Base-by-base conservation (phyloP, 2,329 filamentous ascomycete species). In the Sporothrix brunneoviolacea region DNA sequence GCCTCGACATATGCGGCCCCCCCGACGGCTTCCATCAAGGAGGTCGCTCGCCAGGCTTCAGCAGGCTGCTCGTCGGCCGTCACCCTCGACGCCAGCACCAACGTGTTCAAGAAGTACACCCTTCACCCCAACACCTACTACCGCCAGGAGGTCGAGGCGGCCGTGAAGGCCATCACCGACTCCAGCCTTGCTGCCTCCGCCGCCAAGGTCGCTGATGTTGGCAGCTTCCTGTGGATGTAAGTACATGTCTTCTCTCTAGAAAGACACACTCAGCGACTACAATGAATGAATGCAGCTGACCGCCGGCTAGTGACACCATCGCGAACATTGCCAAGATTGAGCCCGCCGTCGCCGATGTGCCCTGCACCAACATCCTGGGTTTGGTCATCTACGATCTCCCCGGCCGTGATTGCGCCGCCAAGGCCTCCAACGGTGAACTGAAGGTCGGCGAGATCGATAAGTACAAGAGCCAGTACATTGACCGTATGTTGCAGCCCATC, bases 351-450 rank as follows among this genome's bases (percentile, higher is more conserved):
- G 56, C 59, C 39, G 64, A 66, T 42, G 63, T 65, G 4, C 64
- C 67, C 22, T 69, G 67, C 62, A 52, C 61, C 43, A 47, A 69
- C 55, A 68, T 70, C 58, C 60, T 69, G 45, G 68, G 67, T 51
- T 59, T 83, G 48, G 80, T 84, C 49, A 76, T 83, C 48, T 83
- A 83, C 63, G 75, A 83, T 61, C 66, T 83, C 12, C 80, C 80
- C 39, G 79, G 82, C 58, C 76, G 80, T 61, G 80, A 83, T 61
- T 83, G 80, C 60, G 74, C 80, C 13, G 80, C 80, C 44, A 68
- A 77, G 58, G 79, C 80, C 13, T 83, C 79, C 55, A 83, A 83
- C 60, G 80, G 80, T 53, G 80, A 83, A 63, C 74, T 79, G 40
- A 66, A 70, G 18, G 76, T 82, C 51, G 77, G 74, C 52, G 64